phyloP scores from a whole-genome alignment of 106 monocot species.

The Gastrodia elata region DNA sequence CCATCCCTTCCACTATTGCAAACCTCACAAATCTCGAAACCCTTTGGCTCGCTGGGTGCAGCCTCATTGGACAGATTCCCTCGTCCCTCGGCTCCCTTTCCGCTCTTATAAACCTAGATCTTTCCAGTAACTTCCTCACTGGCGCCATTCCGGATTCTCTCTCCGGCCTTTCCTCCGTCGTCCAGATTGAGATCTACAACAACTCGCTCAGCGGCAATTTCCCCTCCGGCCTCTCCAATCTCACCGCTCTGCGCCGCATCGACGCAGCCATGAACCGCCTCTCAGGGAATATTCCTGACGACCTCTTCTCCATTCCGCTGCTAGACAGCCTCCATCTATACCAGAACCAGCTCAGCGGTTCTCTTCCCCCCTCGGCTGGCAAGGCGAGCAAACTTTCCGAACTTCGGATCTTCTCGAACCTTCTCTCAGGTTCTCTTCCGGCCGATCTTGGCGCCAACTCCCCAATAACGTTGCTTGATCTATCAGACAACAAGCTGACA shows the following conservation, averaged over 20 bases:
- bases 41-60: constrained; percentile 54
- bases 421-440: constrained; percentile 29
- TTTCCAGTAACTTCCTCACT: constrained; percentile 19
- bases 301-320: constrained; percentile 19
- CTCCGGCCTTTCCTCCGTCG: constrained; percentile 9
- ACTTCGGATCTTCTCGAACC: constrained; percentile 29
- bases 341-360: constrained; percentile 32
- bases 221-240: constrained; percentile 24
- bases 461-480: constrained; percentile 27
- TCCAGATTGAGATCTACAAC: constrained; percentile 44
- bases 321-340: constrained; percentile 37
- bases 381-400: constrained; percentile 15
- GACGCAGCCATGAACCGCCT: constrained; percentile 43
- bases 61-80: constrained; percentile 55
- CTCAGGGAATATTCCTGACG: constrained; percentile 25
- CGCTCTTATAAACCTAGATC: constrained; percentile 23
- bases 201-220: constrained; percentile 35
- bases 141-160: constrained; percentile 29
- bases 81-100: constrained; percentile 28
- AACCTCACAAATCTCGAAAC: constrained; percentile 30
- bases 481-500: constrained; percentile 34
- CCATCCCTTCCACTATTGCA: constrained; percentile 18
- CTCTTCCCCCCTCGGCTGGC: constrained; percentile 20
- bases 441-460: constrained; percentile 20
- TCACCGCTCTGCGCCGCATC: constrained; percentile 13